These are phyloP conservation scores for Parathielavia hyrcaniae DNA, from an alignment of 495 filamentous ascomycete species.

Conservation along the genomic window DNA sequence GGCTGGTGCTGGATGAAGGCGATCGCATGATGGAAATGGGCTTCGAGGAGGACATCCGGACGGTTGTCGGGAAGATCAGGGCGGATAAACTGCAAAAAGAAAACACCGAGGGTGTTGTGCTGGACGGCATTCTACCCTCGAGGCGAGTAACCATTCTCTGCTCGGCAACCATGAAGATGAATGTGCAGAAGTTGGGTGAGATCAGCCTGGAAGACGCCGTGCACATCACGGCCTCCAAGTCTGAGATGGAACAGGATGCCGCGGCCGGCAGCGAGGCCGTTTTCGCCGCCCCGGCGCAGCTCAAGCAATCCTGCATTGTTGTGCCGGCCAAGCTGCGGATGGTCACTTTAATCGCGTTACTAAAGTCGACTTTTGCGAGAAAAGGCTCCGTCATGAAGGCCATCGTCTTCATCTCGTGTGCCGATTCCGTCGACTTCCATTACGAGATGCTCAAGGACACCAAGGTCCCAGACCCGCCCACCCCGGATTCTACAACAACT, in stretches of 20 bases:
- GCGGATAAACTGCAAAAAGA: slow-evolving; percentile 38
- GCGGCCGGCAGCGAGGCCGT: slow-evolving; percentile 44
- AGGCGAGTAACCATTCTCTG: slow-evolving; percentile 84
- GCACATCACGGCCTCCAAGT: slow-evolving; percentile 68
- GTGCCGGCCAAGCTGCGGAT: slow-evolving; percentile 83
- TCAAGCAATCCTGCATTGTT: slow-evolving; percentile 83
- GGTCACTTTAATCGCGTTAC: slow-evolving; percentile 72
- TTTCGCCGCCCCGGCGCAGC: slow-evolving; percentile 85
- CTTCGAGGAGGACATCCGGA: slow-evolving; percentile 79
- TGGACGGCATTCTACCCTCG: slow-evolving; percentile 57
- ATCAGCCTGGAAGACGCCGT: slow-evolving; percentile 91
- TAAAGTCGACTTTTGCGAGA: slow-evolving; percentile 80
- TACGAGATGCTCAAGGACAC: slow-evolving; percentile 75
- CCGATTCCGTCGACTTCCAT: slow-evolving; percentile 94
- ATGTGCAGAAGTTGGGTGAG: slow-evolving; percentile 82
- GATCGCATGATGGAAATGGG: slow-evolving; percentile 96
- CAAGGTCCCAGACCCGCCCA: slow-evolving; percentile 22
- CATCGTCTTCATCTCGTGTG: slow-evolving; percentile 93
- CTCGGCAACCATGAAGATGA: slow-evolving; percentile 95
- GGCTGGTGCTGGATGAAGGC: slow-evolving; percentile 92
- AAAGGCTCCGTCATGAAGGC: slow-evolving; percentile 87
- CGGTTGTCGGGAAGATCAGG: slow-evolving; percentile 72
- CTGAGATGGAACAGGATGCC: slow-evolving; percentile 41
- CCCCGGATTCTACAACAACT: slow-evolving; percentile 23
- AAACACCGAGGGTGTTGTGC: slow-evolving; percentile 36